phyloP scores from a whole-genome alignment of 2,329 filamentous ascomycete species.

The Periconia digitata region DNA sequence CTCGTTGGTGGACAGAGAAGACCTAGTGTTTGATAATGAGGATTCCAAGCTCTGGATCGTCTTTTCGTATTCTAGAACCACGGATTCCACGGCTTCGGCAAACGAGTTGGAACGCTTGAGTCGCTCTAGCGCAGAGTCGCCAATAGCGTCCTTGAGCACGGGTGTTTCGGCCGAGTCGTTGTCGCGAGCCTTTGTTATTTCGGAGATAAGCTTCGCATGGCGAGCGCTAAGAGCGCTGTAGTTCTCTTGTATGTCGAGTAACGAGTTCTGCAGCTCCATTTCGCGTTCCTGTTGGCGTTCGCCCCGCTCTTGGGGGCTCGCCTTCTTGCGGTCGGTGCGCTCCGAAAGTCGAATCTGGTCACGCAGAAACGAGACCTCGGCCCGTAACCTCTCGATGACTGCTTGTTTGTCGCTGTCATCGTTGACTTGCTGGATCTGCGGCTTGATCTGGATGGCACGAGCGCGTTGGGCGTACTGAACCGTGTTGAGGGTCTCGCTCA shows the following conservation, averaged over 20 bases:
- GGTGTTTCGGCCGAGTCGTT: conserved; percentile 59
- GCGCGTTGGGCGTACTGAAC: conserved; percentile 95
- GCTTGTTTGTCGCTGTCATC: conserved; percentile 95
- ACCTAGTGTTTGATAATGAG: conserved; percentile 84
- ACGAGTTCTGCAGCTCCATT: conserved; percentile 86
- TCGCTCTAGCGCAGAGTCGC: conserved; percentile 80
- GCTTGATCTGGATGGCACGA: conserved; percentile 95
- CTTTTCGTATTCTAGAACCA: conserved; percentile 97
- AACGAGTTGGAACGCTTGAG: conserved; percentile 95
- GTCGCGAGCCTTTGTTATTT: conserved; percentile 85
- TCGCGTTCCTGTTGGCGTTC: conserved; percentile 85
- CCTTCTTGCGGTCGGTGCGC: conserved; percentile 60
- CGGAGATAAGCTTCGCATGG: conserved; percentile 92
- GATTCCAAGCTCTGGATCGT: conserved; percentile 93
- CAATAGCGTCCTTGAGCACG: conserved; percentile 63
- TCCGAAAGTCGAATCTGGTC: conserved; percentile 91
- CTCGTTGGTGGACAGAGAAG: conserved; percentile 81
- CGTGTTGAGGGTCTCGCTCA: conserved; percentile 96
- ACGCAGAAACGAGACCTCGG: conserved; percentile 88
- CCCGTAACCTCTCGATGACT: conserved; percentile 87
- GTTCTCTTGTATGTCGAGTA: conserved; percentile 91
- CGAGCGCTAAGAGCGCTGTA: conserved; percentile 89
- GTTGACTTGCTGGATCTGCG: conserved; percentile 83
- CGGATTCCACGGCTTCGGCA: conserved; percentile 91
- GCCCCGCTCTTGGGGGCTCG: conserved; percentile 65